A percentile compares a stretch with the other conserved stretches of the same genome.
phyloP scores from a whole-genome alignment of 257 asterid species.

The Solanum etuberosum region DNA sequence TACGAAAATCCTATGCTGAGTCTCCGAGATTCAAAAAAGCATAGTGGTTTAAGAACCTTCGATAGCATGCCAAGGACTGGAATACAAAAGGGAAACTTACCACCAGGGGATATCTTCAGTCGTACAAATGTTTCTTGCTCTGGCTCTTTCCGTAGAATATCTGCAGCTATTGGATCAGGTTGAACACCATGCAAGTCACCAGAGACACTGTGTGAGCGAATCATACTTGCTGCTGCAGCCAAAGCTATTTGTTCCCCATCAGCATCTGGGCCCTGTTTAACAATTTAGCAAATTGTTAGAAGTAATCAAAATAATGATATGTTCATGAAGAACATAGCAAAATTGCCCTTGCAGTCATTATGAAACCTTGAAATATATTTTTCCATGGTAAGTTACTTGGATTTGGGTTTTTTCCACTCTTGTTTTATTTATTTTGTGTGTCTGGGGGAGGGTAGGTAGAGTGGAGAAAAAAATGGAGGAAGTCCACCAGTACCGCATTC shows the following conservation, averaged over 20 bases:
- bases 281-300: background rate
- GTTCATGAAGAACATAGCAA: background rate
- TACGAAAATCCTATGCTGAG: background rate
- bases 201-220: slow-evolving; percentile 78
- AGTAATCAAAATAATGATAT: background rate
- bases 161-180: slow-evolving; percentile 94
- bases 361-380: background rate
- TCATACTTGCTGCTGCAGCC: slow-evolving; percentile 65
- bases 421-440: background rate
- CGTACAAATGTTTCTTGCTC: slow-evolving; percentile 90
- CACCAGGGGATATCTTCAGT: slow-evolving; percentile 68
- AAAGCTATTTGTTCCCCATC: slow-evolving; percentile 45
- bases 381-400: background rate
- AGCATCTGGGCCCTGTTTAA: slow-evolving; percentile 27
- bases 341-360: background rate
- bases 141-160: slow-evolving; percentile 83
- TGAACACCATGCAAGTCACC: slow-evolving; percentile 89
- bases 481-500: slow-evolving; percentile 30
- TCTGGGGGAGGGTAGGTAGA: background rate
- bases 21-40: background rate
- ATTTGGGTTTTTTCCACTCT: background rate
- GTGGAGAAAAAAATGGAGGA: background rate
- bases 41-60: background rate
- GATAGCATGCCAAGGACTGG: background rate
- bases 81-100: slow-evolving; percentile 29